Conservation (phyloP, 2,329 filamentous ascomycete species). For the Cordyceps fumosorosea region DNA sequence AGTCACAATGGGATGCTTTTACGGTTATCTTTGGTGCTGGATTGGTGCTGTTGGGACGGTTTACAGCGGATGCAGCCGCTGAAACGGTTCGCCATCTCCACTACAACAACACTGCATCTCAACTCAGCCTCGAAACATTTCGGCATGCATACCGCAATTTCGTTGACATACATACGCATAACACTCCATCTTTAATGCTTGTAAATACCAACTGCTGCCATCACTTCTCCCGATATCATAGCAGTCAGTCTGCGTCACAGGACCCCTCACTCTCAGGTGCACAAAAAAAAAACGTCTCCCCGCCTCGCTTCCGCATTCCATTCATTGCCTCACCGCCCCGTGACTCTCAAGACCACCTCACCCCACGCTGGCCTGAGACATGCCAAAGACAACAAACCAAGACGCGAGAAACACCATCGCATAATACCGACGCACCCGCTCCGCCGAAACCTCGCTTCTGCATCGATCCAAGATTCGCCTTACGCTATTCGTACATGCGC, state of each 20-base stretch:
- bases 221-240: background rate
- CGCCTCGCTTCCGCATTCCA: background rate
- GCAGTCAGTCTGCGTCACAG: background rate
- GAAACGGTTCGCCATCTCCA: background rate
- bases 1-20: too few relatives aligned
- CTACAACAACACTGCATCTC: background rate
- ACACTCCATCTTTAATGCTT: background rate
- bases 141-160: background rate
- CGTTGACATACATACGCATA: background rate
- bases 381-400: constrained; percentile 10
- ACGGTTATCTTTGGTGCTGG: background rate
- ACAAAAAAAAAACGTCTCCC: background rate
- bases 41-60: background rate
- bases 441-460: background rate
- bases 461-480: background rate
- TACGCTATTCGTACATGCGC: background rate
- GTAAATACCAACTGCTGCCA: background rate
- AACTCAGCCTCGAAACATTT: background rate
- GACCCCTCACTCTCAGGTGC: background rate
- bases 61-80: background rate
- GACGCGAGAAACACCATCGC: background rate
- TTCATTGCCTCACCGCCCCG: background rate
- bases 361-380: constrained; percentile 9
- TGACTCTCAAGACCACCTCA: constrained; percentile 1
- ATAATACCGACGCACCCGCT: background rate